phyloP scores from a whole-genome alignment of 192 early-diverging fungal genomes.

The Entophlyctis luteolus region DNA sequence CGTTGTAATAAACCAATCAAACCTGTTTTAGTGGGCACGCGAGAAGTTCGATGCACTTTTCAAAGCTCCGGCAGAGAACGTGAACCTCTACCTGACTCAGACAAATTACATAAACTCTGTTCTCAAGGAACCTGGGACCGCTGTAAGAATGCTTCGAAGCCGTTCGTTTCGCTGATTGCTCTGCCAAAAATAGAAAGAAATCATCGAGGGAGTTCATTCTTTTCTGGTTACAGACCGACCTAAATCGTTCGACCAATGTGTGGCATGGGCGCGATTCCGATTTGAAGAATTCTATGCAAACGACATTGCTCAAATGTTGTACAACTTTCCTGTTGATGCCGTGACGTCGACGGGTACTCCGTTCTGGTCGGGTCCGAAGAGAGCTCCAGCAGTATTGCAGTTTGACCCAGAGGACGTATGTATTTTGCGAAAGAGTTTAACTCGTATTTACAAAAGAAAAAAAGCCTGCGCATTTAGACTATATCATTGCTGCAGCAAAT shows the following conservation, averaged over 20 bases:
- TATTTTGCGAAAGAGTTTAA: not conserved
- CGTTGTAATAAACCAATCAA: constrained; percentile 50
- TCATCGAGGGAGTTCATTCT: constrained; percentile 68
- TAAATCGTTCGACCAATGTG: constrained; percentile 83
- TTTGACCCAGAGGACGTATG: constrained; percentile 74
- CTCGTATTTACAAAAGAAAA: no score
- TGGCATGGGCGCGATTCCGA: constrained; percentile 83
- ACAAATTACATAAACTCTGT: constrained; percentile 74
- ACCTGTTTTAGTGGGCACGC: constrained; percentile 98
- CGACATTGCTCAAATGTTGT: constrained; percentile 88
- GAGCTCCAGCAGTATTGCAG: constrained; percentile 75
- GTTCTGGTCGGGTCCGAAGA: constrained; percentile 98
- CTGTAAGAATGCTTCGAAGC: constrained; percentile 6
- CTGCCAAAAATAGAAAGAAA: constrained; percentile 64
- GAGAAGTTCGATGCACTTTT: constrained; percentile 96
- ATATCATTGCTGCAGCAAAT: constrained; percentile 86
- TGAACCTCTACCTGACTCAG: constrained; percentile 87
- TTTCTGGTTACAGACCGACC: constrained; percentile 76
- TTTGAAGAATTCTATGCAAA: constrained; percentile 95
- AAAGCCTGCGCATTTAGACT: constrained; percentile 76
- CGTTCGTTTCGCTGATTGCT: no score
- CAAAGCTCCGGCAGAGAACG: constrained; percentile 85
- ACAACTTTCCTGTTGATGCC: constrained; percentile 94
- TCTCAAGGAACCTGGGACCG: constrained; percentile 71
- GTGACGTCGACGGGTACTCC: constrained; percentile 80